Evolutionary conservation across 345 rosid species (phyloP).

Genomic region (Citrus mangshanensis): DNA sequence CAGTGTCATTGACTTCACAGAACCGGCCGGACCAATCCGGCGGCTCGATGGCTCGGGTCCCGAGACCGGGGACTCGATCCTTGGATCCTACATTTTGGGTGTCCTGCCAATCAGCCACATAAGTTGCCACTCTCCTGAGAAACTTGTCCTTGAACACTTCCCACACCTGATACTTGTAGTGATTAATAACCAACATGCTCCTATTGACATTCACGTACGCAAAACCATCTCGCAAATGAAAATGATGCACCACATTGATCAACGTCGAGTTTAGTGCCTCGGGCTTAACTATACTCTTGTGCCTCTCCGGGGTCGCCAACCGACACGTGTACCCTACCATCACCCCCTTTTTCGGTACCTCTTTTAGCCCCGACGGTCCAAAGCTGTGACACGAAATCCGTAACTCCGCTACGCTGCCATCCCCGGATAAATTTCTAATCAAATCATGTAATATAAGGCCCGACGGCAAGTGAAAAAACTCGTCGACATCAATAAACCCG

Average conservation of each 20-base stretch:
- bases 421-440: conserved; percentile 29
- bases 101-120: conserved; percentile 86
- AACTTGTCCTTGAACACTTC: conserved; percentile 90
- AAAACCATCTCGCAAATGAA: conserved; percentile 52
- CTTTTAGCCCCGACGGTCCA: conserved; percentile 66
- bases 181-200: conserved; percentile 59
- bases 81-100: conserved; percentile 68
- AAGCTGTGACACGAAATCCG: conserved; percentile 65
- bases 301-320: conserved; percentile 58
- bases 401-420: conserved; percentile 40
- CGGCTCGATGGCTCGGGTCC: conserved; percentile 74
- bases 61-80: conserved; percentile 88
- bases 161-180: conserved; percentile 90
- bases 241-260: conserved; percentile 84
- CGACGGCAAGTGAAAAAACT: conserved; percentile 54
- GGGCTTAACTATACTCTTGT: conserved; percentile 76
- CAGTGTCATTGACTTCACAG: conserved; percentile 71
- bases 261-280: conserved; percentile 73
- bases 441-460: conserved; percentile 31
- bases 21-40: conserved; percentile 68
- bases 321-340: conserved; percentile 73
- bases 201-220: conserved; percentile 42
- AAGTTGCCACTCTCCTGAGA: conserved; percentile 79
- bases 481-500: conserved; percentile 83
- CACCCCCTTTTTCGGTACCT: conserved; percentile 47